Conservation (phyloP, 176 grass and related monocot species). For the Musa schizocarpa region DNA sequence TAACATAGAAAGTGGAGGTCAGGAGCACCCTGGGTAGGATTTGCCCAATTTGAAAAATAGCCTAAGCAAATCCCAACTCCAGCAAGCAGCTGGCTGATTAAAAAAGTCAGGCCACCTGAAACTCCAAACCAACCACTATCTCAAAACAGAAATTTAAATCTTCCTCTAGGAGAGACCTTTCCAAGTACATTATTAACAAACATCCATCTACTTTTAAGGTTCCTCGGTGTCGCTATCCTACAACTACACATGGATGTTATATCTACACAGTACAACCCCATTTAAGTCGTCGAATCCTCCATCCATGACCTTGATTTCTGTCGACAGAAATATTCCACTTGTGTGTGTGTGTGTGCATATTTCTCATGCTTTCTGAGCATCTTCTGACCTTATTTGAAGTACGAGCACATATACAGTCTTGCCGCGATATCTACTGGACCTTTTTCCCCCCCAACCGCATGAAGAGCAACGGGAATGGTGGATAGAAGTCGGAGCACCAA, state of each 20-base stretch:
- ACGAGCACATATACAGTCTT: slow-evolving; percentile 58
- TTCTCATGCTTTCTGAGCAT: not conserved
- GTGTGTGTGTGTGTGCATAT: too few species aligned
- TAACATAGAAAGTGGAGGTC: not conserved
- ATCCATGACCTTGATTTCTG: not conserved
- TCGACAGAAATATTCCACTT: not conserved
- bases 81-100: slow-evolving; percentile 25
- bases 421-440: slow-evolving; percentile 57
- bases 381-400: slow-evolving; percentile 42
- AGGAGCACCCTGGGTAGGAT: not conserved
- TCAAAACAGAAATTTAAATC: not conserved
- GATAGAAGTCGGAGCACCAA: slow-evolving; percentile 60
- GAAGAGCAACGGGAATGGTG: slow-evolving; percentile 65
- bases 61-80: slow-evolving; percentile 8
- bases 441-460: slow-evolving; percentile 65
- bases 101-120: slow-evolving; percentile 22
- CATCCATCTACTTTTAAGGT: not conserved
- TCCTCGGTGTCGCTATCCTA: not conserved
- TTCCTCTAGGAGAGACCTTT: not conserved
- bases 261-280: slow-evolving; percentile 31
- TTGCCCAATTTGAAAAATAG: not conserved
- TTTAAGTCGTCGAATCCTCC: slow-evolving; percentile 10
- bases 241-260: slow-evolving; percentile 1
- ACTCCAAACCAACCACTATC: not conserved
- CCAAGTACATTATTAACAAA: not conserved